Evolutionary conservation across 2,329 filamentous ascomycete species (phyloP).

Genomic region (Xylaria sp.): DNA sequence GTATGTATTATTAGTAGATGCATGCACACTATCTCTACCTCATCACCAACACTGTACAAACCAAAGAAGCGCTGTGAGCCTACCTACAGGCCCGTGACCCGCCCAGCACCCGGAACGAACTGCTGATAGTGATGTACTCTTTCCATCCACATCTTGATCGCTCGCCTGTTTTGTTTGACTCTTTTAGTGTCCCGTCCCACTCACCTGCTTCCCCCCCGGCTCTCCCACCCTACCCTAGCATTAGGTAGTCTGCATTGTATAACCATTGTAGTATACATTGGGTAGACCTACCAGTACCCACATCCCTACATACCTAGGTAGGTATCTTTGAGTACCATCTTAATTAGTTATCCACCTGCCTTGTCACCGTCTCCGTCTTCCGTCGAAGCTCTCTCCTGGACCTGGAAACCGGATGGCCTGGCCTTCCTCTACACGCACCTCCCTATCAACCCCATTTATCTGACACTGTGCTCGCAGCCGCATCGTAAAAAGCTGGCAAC

Average conservation of each 20-base stretch:
- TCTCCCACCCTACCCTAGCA: neutral
- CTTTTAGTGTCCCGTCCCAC: neutral
- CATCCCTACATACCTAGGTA: no score
- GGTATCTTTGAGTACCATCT: no score
- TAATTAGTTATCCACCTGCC: neutral
- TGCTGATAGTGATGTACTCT: slow-evolving; percentile 9
- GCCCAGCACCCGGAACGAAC: slow-evolving; percentile 11
- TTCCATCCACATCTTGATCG: slow-evolving; percentile 13
- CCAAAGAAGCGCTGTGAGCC: slow-evolving; percentile 9
- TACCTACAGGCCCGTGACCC: slow-evolving; percentile 15
- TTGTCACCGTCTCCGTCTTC: slow-evolving; percentile 1
- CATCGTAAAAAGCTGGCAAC: neutral
- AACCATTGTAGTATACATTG: neutral
- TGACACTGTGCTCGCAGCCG: slow-evolving; percentile 8
- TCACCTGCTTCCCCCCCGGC: neutral
- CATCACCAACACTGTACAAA: neutral
- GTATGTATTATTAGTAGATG: neutral
- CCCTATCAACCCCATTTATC: neutral
- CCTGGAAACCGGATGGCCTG: slow-evolving; percentile 14
- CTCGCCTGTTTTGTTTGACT: neutral
- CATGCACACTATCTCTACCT: neutral
- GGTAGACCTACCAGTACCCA: no score
- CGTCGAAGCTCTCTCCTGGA: slow-evolving; percentile 12
- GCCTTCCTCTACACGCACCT: slow-evolving; percentile 11
- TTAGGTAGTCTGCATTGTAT: neutral